Base-by-base conservation (phyloP, 129 eudicot genomes). In the Scalesia atractyloides region DNA sequence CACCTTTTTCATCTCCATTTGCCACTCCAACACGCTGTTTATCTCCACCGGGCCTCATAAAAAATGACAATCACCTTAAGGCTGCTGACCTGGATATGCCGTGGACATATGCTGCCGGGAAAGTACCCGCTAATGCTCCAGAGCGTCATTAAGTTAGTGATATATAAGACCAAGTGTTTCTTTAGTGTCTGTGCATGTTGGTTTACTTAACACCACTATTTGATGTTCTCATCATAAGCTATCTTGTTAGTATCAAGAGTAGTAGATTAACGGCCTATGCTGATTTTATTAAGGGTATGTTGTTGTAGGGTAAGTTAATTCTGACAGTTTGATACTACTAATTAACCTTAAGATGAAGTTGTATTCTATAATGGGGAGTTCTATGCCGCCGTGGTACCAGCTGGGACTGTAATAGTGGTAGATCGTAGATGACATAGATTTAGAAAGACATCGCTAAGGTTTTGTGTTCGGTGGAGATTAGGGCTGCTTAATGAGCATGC, bases 1-100 rank as follows among this genome's bases (percentile, higher is more conserved):
- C 90, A 0, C 97, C 96, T 44, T 89, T 75, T 71, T 78, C 85
- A n/a, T 93, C 96, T 24, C 97, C 98, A 0, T 90, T 93, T 73
- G 97, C 98, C 18, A 93, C 96, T 54, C 97, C 98, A 57, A 75
- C 86, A 12, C 79, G 87, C 53, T 87, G 96, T 60, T 78, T 82
- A 24, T 89, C 98, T 17, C 92, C 97, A 16, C 76, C 82, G 15
- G 82, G 85, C 73, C 91, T 91, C 5, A 70, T 72, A 12, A 84
- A 80, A 49, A 77, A 72, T 68, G 78, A 73, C 52, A 68, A 22
- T 60, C 70, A 62, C 69, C 66, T 53, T 22, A 82, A 74, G 33
- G 82, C 83, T 34, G 82, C 76, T 59, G 98, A 93, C 64, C 34
- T 82, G 75, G 98, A 89, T 50, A 89, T 72, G 46, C 79, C 87